A percentile compares a stretch with the other conserved stretches of the same genome.
These are phyloP conservation scores for Globisporangium lucens DNA, from an alignment of 352 stramenopile species.

Conservation along the genomic window DNA sequence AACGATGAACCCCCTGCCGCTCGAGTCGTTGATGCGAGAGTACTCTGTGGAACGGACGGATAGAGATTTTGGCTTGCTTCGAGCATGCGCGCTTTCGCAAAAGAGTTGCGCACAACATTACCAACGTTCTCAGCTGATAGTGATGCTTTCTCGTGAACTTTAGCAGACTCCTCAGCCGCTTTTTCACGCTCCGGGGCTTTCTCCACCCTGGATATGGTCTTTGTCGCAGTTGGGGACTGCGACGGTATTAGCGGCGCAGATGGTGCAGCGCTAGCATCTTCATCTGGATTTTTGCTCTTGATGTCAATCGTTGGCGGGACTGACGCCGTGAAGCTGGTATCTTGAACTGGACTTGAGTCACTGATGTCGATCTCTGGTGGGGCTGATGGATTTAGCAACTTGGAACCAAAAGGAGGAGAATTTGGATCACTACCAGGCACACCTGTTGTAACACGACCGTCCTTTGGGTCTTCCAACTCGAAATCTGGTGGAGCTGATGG, in stretches of 20 bases:
- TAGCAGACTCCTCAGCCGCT: conserved; percentile 1
- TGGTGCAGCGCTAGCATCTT: neutral
- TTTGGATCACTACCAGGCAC: neutral
- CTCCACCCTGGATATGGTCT: conserved; percentile 30
- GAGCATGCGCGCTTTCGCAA: conserved; percentile 38
- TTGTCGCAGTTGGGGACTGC: conserved; percentile 39
- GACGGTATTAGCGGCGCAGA: conserved; percentile 36
- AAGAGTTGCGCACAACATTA: conserved; percentile 37
- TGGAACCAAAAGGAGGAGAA: conserved; percentile 11
- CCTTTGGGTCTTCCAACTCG: neutral
- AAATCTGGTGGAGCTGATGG: conserved; percentile 20
- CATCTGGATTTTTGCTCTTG: no score
- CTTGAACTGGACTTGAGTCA: conserved; percentile 9
- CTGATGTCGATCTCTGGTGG: conserved; percentile 29
- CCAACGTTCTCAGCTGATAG: conserved; percentile 28
- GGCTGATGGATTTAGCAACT: conserved; percentile 26
- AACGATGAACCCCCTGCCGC: conserved; percentile 12
- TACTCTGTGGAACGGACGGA: conserved; percentile 26
- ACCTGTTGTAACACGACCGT: neutral
- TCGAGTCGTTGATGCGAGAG: neutral
- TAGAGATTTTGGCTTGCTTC: conserved; percentile 42
- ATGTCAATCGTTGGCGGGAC: conserved; percentile 8
- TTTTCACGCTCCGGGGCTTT: neutral
- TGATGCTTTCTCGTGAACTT: conserved; percentile 22
- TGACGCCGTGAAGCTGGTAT: conserved; percentile 8